A percentile compares a stretch with the other conserved stretches of the same genome.
phyloP scores from a whole-genome alignment of 2,329 filamentous ascomycete species.

The Dactylonectria macrodidyma region DNA sequence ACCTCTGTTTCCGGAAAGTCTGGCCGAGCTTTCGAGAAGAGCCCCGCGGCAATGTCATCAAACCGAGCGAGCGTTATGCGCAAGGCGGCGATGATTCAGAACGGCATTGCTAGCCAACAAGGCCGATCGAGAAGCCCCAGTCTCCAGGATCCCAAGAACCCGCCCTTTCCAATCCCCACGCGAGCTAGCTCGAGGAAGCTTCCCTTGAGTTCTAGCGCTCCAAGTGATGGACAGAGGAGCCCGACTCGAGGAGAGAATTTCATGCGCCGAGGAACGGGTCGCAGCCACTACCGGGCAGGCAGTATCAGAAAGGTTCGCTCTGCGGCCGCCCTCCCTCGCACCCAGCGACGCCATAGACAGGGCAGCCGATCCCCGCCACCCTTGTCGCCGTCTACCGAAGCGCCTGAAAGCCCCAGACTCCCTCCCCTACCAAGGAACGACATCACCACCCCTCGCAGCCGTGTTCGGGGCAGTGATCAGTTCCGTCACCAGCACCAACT shows the following conservation, averaged over 20 bases:
- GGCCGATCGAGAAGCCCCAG: slow-evolving; percentile 76
- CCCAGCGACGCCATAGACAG: slow-evolving; percentile 64
- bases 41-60: slow-evolving; percentile 53
- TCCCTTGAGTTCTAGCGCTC: slow-evolving; percentile 74
- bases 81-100: slow-evolving; percentile 85
- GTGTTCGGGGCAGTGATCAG: slow-evolving; percentile 56
- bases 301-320: slow-evolving; percentile 89
- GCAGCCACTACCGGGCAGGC: slow-evolving; percentile 67
- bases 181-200: slow-evolving; percentile 88
- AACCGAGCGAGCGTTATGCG: slow-evolving; percentile 76
- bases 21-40: slow-evolving; percentile 56
- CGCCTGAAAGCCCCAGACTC: slow-evolving; percentile 78
- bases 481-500: slow-evolving; percentile 70
- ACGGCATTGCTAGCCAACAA: slow-evolving; percentile 79
- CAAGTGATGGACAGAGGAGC: slow-evolving; percentile 82
- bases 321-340: slow-evolving; percentile 78
- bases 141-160: slow-evolving; percentile 71
- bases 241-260: slow-evolving; percentile 76
- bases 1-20: slow-evolving; percentile 47
- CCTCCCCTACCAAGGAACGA: slow-evolving; percentile 82
- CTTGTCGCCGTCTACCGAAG: slow-evolving; percentile 77
- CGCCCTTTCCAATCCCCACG: slow-evolving; percentile 93
- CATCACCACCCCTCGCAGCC: slow-evolving; percentile 72
- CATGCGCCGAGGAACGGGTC: slow-evolving; percentile 65
- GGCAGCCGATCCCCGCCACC: slow-evolving; percentile 75